Conservation (phyloP, 2,329 filamentous ascomycete genomes). For the Calycina herbarum region DNA sequence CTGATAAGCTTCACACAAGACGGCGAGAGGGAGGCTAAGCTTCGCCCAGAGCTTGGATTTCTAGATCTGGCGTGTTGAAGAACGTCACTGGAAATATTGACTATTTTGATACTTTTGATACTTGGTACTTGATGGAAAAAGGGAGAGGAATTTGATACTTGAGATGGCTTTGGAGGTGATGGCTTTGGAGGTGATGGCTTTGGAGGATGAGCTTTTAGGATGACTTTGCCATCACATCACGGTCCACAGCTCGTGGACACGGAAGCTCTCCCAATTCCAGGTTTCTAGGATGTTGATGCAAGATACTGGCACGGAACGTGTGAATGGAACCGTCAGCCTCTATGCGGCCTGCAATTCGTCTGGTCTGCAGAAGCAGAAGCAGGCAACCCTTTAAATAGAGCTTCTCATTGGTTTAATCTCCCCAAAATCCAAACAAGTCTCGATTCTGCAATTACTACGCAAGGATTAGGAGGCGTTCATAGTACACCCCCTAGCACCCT, state of each 20-base stretch:
- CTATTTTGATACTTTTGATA: not conserved
- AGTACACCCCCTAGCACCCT: not conserved
- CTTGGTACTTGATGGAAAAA: not conserved
- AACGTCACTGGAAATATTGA: not conserved
- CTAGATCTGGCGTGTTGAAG: not conserved
- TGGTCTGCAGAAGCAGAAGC: not conserved
- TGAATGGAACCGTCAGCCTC: not conserved
- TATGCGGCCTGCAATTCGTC: not conserved
- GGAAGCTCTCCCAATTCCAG: not conserved
- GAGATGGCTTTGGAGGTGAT: not conserved
- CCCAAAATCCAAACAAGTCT: not conserved
- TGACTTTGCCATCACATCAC: not conserved
- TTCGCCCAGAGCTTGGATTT: not conserved
- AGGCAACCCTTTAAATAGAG: not conserved
- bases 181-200: not conserved
- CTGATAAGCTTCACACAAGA: slow-evolving; percentile 1
- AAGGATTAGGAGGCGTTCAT: not conserved
- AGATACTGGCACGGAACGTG: not conserved
- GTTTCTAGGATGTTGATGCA: not conserved
- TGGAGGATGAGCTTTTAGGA: not conserved
- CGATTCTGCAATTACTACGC: not conserved
- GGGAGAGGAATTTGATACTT: not conserved
- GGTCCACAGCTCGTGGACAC: not conserved
- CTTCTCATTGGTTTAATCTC: not conserved
- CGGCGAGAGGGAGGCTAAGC: not conserved